These are phyloP conservation scores for Annulohypoxylon bovei DNA, from an alignment of 495 filamentous ascomycete species.

Conservation along the genomic window DNA sequence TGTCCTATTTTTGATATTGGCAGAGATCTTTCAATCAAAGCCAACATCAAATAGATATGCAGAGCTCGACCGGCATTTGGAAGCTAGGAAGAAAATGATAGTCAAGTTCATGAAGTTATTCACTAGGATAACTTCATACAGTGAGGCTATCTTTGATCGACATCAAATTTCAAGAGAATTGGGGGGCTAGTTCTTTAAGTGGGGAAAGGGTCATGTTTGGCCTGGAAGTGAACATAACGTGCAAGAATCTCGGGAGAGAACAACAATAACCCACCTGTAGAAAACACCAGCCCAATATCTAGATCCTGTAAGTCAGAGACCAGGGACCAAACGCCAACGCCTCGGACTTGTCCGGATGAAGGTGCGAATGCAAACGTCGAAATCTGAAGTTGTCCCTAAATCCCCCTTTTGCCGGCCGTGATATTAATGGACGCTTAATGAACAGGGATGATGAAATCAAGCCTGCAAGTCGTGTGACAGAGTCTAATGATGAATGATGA, in stretches of 20 bases:
- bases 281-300: slow-evolving; percentile 46
- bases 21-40: background rate
- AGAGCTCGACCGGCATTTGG: too few species aligned
- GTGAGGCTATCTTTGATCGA: background rate
- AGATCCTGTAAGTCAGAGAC: slow-evolving; percentile 46
- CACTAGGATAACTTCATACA: background rate
- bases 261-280: slow-evolving; percentile 47
- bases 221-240: background rate
- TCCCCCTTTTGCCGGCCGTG: slow-evolving; percentile 34
- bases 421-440: slow-evolving; percentile 40
- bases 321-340: slow-evolving; percentile 49
- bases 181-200: background rate
- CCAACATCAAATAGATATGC: background rate
- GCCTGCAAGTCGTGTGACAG: slow-evolving; percentile 42
- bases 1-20: background rate
- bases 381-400: slow-evolving; percentile 41
- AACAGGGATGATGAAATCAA: slow-evolving; percentile 37
- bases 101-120: background rate
- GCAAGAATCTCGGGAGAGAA: background rate
- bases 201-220: background rate
- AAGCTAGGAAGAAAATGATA: background rate
- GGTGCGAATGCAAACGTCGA: slow-evolving; percentile 44
- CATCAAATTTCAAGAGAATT: background rate
- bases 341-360: slow-evolving; percentile 43
- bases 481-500: slow-evolving; percentile 46